Base-by-base conservation (phyloP, 169 alveolate species). In the Plasmodium fragile region DNA sequence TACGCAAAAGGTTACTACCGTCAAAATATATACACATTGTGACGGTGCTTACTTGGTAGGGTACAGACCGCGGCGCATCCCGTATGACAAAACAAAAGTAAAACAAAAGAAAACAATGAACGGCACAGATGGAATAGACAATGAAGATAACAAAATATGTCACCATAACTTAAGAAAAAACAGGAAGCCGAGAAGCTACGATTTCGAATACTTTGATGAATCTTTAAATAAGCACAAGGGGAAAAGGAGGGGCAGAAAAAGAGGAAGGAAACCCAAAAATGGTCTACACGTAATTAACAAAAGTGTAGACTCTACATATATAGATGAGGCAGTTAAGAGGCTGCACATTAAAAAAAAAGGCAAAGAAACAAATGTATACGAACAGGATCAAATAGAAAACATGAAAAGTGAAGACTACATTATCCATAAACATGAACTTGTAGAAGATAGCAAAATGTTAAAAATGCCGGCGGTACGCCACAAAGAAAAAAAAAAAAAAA, bases 111-210 rank as follows among this genome's bases (percentile, higher is more conserved):
- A 49, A 30, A 83, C 83, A 83, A 84, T 84, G 93, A 84, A 77
- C 93, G 53, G n/a, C 52, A 53, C 59, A 25, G 81, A 84, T 73
- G 84, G 41, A 84, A 16, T 84, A 34, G 78, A 78, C 39, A 78
- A 87, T 87, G 93, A 87, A 30, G 93, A 59, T 39, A 87, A 87
- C 13, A 49, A 16, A 87, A 39, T 55, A 55, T 65, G 49, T 41
- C 82, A 87, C 70, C 93, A 87, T 65, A 87, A 87, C 53, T 87
- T 87, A 34, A 87, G 93, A 79, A 87, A 87, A 65, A 87, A 77
- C 71, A 87, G 93, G 73, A 87, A 87, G 49, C 93, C 82, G 69
- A 81, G 93, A 22, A 77, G 81, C 81, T 87, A 78, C 22, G 93
- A 87, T 39, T 87, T 87, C 71, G 93, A 87, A 39, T 87, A 87